These are phyloP conservation scores for Prunus persica DNA, from an alignment of 306 rosid species.

Conservation along the genomic window DNA sequence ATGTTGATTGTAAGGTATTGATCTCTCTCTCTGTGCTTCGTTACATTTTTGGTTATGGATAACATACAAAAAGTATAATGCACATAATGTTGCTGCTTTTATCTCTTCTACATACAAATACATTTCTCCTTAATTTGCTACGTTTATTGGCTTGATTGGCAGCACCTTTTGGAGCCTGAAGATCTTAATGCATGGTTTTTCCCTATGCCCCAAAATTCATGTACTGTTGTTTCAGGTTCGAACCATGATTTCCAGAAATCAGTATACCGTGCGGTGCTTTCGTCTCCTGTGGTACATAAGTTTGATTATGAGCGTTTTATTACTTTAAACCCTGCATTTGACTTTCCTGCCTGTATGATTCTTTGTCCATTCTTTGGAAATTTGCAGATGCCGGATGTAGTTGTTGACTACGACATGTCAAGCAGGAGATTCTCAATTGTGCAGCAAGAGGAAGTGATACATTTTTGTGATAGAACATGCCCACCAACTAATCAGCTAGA, in stretches of 20 bases:
- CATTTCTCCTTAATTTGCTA: slow-evolving; percentile 23
- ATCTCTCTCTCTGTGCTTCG: slow-evolving; percentile 9
- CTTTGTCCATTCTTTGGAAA: slow-evolving; percentile 11
- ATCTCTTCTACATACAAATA: slow-evolving; percentile 6
- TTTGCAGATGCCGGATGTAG: slow-evolving; percentile 82
- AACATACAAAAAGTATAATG: neutral
- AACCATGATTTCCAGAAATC: slow-evolving; percentile 78
- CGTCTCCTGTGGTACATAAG: slow-evolving; percentile 82
- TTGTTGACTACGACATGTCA: slow-evolving; percentile 87
- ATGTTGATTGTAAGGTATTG: slow-evolving; percentile 56
- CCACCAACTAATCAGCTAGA: slow-evolving; percentile 23
- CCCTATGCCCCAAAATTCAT: slow-evolving; percentile 71
- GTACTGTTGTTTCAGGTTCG: slow-evolving; percentile 74
- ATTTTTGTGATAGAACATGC: slow-evolving; percentile 32
- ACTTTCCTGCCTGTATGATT: slow-evolving; percentile 16
- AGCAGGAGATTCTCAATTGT: slow-evolving; percentile 53
- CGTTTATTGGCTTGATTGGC: slow-evolving; percentile 35
- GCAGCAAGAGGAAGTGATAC: slow-evolving; percentile 81
- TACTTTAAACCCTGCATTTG: neutral
- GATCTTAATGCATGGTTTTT: slow-evolving; percentile 83
- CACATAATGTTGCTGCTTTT: neutral
- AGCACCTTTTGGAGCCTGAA: slow-evolving; percentile 49
- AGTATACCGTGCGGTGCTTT: slow-evolving; percentile 75
- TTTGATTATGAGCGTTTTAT: neutral
- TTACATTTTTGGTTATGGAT: neutral